These are phyloP conservation scores for Cercophora sp. DNA, from an alignment of 495 filamentous ascomycete species.

Conservation along the genomic window DNA sequence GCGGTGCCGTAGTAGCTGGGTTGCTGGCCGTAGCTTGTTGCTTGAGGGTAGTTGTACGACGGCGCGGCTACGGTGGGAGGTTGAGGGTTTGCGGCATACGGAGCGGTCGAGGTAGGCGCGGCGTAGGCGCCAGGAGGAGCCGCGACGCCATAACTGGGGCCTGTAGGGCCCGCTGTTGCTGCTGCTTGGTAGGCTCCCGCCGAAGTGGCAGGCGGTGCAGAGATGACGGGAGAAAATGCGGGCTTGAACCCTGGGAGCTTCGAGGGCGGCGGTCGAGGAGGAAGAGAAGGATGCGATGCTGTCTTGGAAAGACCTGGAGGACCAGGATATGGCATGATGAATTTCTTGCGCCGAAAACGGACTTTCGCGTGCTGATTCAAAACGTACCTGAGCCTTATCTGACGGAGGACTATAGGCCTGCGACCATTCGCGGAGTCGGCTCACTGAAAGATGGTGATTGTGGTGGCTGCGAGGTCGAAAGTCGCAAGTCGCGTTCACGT, in stretches of 20 bases:
- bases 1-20: slow-evolving; percentile 25
- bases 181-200: slow-evolving; percentile 29
- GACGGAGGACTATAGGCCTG: slow-evolving; percentile 14
- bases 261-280: slow-evolving; percentile 74
- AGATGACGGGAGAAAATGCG: slow-evolving; percentile 38
- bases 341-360: slow-evolving; percentile 52
- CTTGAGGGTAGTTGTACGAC: slow-evolving; percentile 46
- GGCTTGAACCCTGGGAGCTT: slow-evolving; percentile 57
- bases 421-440: slow-evolving; percentile 22
- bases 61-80: slow-evolving; percentile 26
- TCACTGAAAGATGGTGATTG: slow-evolving; percentile 18
- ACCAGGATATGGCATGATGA: slow-evolving; percentile 93
- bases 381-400: slow-evolving; percentile 48
- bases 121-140: slow-evolving; percentile 36
- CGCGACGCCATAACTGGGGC: slow-evolving; percentile 29
- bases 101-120: slow-evolving; percentile 28
- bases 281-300: slow-evolving; percentile 62
- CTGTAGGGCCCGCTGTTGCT: slow-evolving; percentile 19
- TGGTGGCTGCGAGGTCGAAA: neutral
- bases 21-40: slow-evolving; percentile 45
- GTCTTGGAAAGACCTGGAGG: slow-evolving; percentile 75
- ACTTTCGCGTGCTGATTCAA: slow-evolving; percentile 21
- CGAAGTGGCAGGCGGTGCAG: slow-evolving; percentile 23
- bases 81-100: slow-evolving; percentile 32
- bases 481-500: neutral